Percentiles rank a stretch among this genome's conserved stretches.
phyloP scores from a whole-genome alignment of 1,139 yeast genomes.

The Kodamaea anthophila region DNA sequence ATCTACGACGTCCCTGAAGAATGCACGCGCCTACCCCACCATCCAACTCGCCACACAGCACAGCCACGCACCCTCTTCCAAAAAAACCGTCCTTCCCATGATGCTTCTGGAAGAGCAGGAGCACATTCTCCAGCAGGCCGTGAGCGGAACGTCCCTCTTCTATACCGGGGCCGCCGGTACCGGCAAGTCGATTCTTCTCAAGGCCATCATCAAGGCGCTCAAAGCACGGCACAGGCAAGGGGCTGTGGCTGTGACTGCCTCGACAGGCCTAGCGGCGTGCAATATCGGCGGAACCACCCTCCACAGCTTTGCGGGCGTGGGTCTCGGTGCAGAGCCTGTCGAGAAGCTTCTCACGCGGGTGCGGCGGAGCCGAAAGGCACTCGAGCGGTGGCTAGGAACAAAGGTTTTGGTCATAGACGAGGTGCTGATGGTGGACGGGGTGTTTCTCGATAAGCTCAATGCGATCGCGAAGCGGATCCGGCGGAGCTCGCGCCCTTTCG shows the following conservation, averaged over 20 bases:
- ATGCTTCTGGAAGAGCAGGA: constrained; percentile 39
- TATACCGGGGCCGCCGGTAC: constrained; percentile 97
- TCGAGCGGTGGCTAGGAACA: constrained; percentile 54
- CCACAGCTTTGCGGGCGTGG: constrained; percentile 84
- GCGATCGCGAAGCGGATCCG: constrained; percentile 55
- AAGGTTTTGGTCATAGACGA: constrained; percentile 78
- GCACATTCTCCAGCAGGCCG: constrained; percentile 29
- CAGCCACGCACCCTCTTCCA: constrained; percentile 4
- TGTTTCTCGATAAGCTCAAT: constrained; percentile 64
- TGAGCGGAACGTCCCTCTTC: constrained; percentile 54
- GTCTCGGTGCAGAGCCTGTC: constrained; percentile 48
- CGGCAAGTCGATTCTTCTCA: constrained; percentile 77
- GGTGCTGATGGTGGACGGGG: constrained; percentile 83
- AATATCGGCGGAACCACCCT: constrained; percentile 84
- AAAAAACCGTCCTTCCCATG: constrained; percentile 30
- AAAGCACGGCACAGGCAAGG: constrained; percentile 40
- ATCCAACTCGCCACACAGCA: constrained; percentile 20
- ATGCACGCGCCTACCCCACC: constrained; percentile 11
- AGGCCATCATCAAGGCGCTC: constrained; percentile 61
- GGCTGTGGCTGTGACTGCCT: constrained; percentile 78
- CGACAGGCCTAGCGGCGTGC: constrained; percentile 90
- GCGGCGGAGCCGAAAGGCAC: constrained; percentile 46
- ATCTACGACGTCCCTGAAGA: too few relatives aligned
- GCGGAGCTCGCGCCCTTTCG: constrained; percentile 56
- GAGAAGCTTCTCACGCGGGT: constrained; percentile 46